Base-by-base conservation (phyloP, 2,329 filamentous ascomycete genomes). In the Bisporella sp. region DNA sequence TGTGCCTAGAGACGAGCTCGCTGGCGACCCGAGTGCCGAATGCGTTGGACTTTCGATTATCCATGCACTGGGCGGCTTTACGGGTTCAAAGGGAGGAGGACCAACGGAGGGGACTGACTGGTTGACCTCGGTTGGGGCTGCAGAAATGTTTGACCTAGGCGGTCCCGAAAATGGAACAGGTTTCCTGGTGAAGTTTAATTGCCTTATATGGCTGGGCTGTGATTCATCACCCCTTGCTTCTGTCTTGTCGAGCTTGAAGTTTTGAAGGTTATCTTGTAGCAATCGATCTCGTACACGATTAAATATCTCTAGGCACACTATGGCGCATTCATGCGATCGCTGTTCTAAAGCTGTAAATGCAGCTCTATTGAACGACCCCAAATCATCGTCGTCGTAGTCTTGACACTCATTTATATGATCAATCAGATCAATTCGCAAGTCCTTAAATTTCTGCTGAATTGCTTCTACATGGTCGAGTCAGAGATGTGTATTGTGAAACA, bases 321-420 rank as follows among this genome's bases (percentile, higher is more conserved):
- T 48, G 39, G 52, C 54, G 41, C 59, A 61, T 56, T 55, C 59
- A 42, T 62, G 43, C 13, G 54, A 57, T 54, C 62, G 49, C 32
- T 58, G 43, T 45, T 60, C 50, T 21, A 63, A 43, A 32, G 42
- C 53, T 2, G 43, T 42, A 35, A 63, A 64, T 21, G 55, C 52
- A 41, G 52, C 49, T 6, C 49, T 49, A 9, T 59, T 54, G 47
- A 64, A 64, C 3, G 52, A 54, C 21, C 58, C 53, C 35, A 9
- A 8, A 12, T 55, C 56, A 13, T 61, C 57, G 29, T 64, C 62
- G 33, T 62, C 61, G 32, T 59, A 60, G 41, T 61, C 60, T 33
- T 58, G 50, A 37, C 56, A 60, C 29, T 57, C 57, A 47, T 62
- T 57, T 32, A 63, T 59, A 42, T 56, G 58, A 39, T 64, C 62